Percentiles rank a stretch among this genome's conserved stretches.
phyloP scores from a whole-genome alignment of 345 rosid genomes.

The Psidium friedrichsthalianum region DNA sequence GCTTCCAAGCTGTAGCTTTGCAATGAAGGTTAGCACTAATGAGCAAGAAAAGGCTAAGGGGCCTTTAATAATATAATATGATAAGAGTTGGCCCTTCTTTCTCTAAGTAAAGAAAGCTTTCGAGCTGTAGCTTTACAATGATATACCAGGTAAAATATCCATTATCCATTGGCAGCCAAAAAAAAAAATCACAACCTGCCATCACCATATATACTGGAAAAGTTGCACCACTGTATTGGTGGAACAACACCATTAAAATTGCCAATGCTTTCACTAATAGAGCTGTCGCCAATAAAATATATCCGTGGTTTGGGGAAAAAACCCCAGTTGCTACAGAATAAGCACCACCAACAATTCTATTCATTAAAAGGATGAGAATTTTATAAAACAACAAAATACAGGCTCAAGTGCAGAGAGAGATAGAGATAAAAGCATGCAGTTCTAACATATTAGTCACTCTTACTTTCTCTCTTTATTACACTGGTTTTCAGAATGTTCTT shows the following conservation, averaged over 20 bases:
- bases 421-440: neutral
- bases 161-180: neutral
- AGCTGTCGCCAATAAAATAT: neutral
- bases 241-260: neutral
- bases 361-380: neutral
- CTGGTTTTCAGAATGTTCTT: neutral
- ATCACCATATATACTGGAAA: neutral
- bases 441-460: neutral
- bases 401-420: neutral
- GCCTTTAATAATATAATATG: neutral
- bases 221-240: neutral
- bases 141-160: neutral
- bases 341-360: neutral
- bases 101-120: neutral
- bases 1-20: neutral
- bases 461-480: neutral
- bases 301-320: neutral
- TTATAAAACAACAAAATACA: neutral
- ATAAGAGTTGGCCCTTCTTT: neutral
- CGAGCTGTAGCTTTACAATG: neutral
- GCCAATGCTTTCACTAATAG: neutral
- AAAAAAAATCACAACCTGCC: neutral
- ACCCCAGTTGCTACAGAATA: neutral
- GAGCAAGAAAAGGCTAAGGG: no score
- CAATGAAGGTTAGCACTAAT: no score